A percentile compares a stretch with the other conserved stretches of the same genome.
These are phyloP conservation scores for Saitoella complicata DNA, from an alignment of 805 yeast species.

Conservation along the genomic window DNA sequence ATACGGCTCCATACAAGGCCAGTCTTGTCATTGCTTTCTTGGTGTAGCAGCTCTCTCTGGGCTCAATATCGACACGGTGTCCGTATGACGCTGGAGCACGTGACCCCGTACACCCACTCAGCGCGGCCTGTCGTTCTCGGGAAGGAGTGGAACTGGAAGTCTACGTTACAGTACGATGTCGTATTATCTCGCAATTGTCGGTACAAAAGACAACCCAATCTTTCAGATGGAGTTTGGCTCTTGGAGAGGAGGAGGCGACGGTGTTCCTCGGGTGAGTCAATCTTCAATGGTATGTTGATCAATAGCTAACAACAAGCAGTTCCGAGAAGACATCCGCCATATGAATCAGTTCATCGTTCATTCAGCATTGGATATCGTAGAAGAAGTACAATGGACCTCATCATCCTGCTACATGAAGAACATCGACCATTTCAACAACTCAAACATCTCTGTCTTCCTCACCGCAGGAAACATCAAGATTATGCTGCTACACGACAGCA, in stretches of 20 bases:
- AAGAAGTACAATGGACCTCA: constrained; percentile 66
- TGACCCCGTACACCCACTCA: no score
- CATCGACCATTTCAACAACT: constrained; percentile 75
- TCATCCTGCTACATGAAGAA: constrained; percentile 39
- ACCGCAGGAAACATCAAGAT: constrained; percentile 63
- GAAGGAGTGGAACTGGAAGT: no score
- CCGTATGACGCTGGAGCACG: no score
- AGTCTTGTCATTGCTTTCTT: no score
- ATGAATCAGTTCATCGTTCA: constrained; percentile 78
- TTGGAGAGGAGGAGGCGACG: constrained; percentile 49
- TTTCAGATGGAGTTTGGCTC: constrained; percentile 80
- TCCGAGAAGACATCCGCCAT: constrained; percentile 18
- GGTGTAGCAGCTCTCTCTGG: no score
- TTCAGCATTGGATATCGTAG: constrained; percentile 78
- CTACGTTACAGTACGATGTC: constrained; percentile 30
- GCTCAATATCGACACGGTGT: no score
- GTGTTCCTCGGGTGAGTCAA: constrained; percentile 28
- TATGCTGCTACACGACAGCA: constrained; percentile 48
- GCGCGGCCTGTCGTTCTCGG: no score
- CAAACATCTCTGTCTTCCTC: constrained; percentile 64
- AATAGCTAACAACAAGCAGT: neutral
- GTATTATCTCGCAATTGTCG: constrained; percentile 78
- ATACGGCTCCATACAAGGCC: no score
- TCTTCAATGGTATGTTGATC: neutral
- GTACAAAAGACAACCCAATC: constrained; percentile 69